These are phyloP conservation scores for Colletotrichum neosansevieriae DNA, from an alignment of 2,329 filamentous ascomycete genomes.

Conservation along the genomic window DNA sequence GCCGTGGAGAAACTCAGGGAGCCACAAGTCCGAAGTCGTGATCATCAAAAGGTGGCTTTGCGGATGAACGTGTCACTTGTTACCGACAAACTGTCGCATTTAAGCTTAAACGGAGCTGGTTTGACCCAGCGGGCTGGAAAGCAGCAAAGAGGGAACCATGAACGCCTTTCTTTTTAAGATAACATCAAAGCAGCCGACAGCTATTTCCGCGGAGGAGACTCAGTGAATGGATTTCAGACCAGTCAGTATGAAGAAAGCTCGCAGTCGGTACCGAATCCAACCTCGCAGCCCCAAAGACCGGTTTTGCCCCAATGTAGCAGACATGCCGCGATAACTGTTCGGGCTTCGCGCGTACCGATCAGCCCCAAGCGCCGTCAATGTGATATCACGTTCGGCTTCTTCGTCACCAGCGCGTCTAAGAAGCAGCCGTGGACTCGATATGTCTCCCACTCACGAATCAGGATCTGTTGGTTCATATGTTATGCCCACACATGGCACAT, in stretches of 20 bases:
- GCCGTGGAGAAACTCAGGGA: not conserved
- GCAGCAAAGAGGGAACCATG: not conserved
- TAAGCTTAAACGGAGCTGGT: slow-evolving; percentile 36
- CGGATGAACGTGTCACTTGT: slow-evolving; percentile 17
- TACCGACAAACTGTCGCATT: slow-evolving; percentile 20
- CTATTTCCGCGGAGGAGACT: slow-evolving; percentile 27
- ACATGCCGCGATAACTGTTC: not conserved
- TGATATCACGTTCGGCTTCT: not conserved
- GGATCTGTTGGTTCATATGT: not conserved
- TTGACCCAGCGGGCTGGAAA: not conserved
- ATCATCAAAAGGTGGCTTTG: slow-evolving; percentile 15
- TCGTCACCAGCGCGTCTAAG: not conserved
- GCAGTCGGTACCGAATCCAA: slow-evolving; percentile 16
- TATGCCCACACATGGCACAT: slow-evolving; percentile 6
- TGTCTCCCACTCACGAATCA: too few relatives aligned
- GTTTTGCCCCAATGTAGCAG: slow-evolving; percentile 11
- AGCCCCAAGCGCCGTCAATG: slow-evolving; percentile 20
- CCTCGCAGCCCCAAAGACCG: not conserved
- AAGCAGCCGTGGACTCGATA: not conserved
- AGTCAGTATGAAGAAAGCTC: not conserved
- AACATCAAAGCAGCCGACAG: not conserved
- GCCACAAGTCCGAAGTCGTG: not conserved
- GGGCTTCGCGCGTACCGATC: slow-evolving; percentile 10
- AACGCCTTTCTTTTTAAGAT: not conserved
- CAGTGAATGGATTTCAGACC: not conserved